A percentile compares a stretch with the other conserved stretches of the same genome.
phyloP scores from a whole-genome alignment of 495 filamentous ascomycete species.

The Hyaloscypha variabilis region DNA sequence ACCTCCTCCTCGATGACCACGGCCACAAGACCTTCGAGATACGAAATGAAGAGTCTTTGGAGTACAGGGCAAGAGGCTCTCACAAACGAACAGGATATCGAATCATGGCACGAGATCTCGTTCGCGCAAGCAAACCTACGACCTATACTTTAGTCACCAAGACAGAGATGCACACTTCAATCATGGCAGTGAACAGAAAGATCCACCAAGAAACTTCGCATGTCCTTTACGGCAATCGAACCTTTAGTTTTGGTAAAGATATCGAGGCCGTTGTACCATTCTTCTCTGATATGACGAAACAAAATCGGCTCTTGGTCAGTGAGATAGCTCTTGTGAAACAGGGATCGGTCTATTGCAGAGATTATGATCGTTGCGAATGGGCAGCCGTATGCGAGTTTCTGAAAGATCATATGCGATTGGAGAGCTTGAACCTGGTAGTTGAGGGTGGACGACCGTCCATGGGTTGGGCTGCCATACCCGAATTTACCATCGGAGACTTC shows the following conservation, averaged over 20 bases:
- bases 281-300: conserved; percentile 51
- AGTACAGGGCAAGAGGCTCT: conserved; percentile 12
- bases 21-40: conserved; percentile 28
- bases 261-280: conserved; percentile 59
- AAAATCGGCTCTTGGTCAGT: conserved; percentile 42
- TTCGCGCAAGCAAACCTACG: conserved; percentile 41
- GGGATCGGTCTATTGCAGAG: conserved; percentile 46
- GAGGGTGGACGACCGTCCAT: conserved; percentile 47
- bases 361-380: conserved; percentile 58
- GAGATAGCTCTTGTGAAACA: conserved; percentile 50
- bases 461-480: conserved; percentile 38
- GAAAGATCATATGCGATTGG: conserved; percentile 34
- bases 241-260: conserved; percentile 53
- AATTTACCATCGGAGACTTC: conserved; percentile 44
- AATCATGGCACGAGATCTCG: conserved; percentile 34
- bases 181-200: conserved; percentile 47
- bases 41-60: conserved; percentile 23
- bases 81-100: conserved; percentile 36
- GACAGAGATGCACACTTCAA: conserved; percentile 42
- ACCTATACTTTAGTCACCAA: conserved; percentile 46
- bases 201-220: conserved; percentile 50
- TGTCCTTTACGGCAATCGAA: conserved; percentile 52
- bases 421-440: conserved; percentile 45
- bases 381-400: conserved; percentile 45
- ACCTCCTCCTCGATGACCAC: conserved; percentile 41